Evolutionary conservation across 2,329 filamentous ascomycete species (phyloP).

Genomic region (Dissoconium aciculare): DNA sequence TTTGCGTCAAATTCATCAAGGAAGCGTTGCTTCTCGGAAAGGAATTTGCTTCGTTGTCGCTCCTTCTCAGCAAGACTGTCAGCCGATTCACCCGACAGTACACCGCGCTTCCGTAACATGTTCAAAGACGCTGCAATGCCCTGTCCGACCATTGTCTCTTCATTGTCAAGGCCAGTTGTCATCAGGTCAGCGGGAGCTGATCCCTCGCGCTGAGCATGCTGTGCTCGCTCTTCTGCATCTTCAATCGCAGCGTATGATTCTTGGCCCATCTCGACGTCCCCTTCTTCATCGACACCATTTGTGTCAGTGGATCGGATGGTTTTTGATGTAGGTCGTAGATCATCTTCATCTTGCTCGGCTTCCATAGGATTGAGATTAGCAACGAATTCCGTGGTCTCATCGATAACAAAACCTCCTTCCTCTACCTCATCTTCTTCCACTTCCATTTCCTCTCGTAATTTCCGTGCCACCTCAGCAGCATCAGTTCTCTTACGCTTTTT

Average conservation of each 20-base stretch:
- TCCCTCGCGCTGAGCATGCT: conserved; percentile 30
- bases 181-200: conserved; percentile 35
- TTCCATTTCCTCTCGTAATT: conserved; percentile 55
- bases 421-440: conserved; percentile 43
- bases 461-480: conserved; percentile 73
- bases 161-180: conserved; percentile 65
- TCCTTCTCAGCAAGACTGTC: conserved; percentile 29
- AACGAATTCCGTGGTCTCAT: conserved; percentile 91
- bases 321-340: background rate
- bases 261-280: conserved; percentile 25
- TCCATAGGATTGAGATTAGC: conserved; percentile 56
- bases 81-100: conserved; percentile 52
- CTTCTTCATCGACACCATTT: conserved; percentile 36
- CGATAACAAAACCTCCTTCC: conserved; percentile 66
- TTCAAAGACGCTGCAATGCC: conserved; percentile 72
- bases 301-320: conserved; percentile 24
- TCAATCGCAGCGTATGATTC: conserved; percentile 28
- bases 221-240: conserved; percentile 32
- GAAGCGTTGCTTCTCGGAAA: conserved; percentile 61
- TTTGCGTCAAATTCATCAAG: conserved; percentile 68
- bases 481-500: conserved; percentile 83
- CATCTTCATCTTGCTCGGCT: conserved; percentile 38
- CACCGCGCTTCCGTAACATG: conserved; percentile 70
- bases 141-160: conserved; percentile 54
- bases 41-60: conserved; percentile 62